These are phyloP conservation scores for Gardenia jasminoides DNA, from an alignment of 257 asterid species.

Conservation along the genomic window DNA sequence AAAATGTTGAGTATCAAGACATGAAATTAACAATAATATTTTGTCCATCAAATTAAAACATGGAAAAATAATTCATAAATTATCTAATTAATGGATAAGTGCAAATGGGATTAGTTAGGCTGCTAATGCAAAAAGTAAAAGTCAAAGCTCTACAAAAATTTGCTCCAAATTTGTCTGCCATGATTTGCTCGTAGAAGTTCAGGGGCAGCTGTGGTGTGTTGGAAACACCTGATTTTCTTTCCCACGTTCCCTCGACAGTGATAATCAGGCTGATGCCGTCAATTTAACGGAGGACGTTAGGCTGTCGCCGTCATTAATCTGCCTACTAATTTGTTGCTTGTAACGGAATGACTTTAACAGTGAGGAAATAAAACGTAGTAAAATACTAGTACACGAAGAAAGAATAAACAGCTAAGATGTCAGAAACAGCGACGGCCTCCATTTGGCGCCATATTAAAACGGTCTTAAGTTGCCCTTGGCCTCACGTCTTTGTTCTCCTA, in stretches of 20 bases:
- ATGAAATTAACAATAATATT: too few relatives aligned
- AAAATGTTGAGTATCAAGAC: too few relatives aligned
- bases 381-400: too few relatives aligned
- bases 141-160: neutral
- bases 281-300: neutral
- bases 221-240: conserved; percentile 6
- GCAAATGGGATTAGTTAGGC: neutral
- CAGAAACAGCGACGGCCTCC: conserved; percentile 36
- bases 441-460: conserved; percentile 29
- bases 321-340: neutral
- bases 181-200: too few relatives aligned
- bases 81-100: neutral
- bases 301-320: conserved; percentile 26
- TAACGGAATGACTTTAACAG: conserved; percentile 9
- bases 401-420: conserved; percentile 16
- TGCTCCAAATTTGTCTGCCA: neutral
- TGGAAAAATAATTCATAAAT: neutral
- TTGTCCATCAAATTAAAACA: neutral
- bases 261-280: neutral
- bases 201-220: neutral
- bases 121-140: neutral
- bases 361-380: neutral
- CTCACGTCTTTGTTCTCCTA: conserved; percentile 12
- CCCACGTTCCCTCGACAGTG: neutral
- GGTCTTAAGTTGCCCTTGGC: conserved; percentile 11